Base-by-base conservation (phyloP, 164 flowering plant species). In the Cinnamomum micranthum region DNA sequence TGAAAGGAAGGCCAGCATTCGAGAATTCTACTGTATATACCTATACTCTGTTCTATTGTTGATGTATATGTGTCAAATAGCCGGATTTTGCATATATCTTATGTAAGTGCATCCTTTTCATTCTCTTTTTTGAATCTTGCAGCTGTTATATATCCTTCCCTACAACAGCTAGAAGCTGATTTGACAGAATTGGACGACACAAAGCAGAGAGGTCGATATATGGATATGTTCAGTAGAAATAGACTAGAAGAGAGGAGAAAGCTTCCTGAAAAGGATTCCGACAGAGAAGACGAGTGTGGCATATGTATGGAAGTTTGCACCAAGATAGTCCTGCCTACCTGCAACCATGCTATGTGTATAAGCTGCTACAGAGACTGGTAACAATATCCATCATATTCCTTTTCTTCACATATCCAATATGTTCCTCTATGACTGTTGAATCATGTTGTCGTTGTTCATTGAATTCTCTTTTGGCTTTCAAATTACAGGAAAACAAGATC, bases 301-400 rank as follows among this genome's bases (percentile, higher is more conserved):
- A 91, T 93, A 75, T 93, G 97, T 82, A 77, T 93, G 79, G 96
- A 91, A 74, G 79, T 85, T 15, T 88, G 97, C 82, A 79, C 91
- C 73, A 95, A 93, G 82, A 85, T 95, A 82, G 97, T 95, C 73
- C 83, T 92, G 86, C 99, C 99, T 58, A 88, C 84, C 73, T 95
- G 98, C 84, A 90, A 91, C 72, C 99, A 95, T 80, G 84, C 92
- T 17, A 89, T 95, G 97, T 95, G 97, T 86, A 92, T 92, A 79
- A 92, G 85, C 75, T 95, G 98, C 86, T 95, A 90, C 76, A 89
- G 87, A 2, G 91, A 95, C 74, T 92, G 98, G 98, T 94, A 88
- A 80, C 20, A 12, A 55, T 9, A 24, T 33, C 19, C 68, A 1
- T 62, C 33, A 20, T 10, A 15, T 33, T 33, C 51, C 52, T 15